These are phyloP conservation scores for Clonostachys solani DNA, from an alignment of 2,329 filamentous ascomycete species.

Conservation along the genomic window DNA sequence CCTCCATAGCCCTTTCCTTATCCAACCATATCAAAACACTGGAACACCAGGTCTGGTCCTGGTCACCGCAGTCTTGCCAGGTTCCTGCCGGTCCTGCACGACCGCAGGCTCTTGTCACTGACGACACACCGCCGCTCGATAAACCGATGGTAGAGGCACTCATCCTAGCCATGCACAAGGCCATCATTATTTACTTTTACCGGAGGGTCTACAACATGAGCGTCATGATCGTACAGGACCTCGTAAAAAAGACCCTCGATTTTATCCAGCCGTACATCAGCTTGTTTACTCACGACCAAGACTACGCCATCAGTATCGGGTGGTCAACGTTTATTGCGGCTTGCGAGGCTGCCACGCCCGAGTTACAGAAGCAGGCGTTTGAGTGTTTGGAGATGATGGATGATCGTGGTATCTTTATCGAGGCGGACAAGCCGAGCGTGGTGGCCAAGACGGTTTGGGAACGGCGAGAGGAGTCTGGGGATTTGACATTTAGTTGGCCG, in stretches of 20 bases:
- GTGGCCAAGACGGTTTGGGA: slow-evolving; percentile 21
- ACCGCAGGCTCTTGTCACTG: slow-evolving; percentile 1
- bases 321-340: slow-evolving; percentile 39
- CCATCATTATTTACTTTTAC: neutral
- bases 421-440: slow-evolving; percentile 12
- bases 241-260: slow-evolving; percentile 12
- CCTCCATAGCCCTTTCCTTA: slow-evolving; percentile 14
- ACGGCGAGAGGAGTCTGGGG: slow-evolving; percentile 13
- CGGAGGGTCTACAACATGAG: neutral
- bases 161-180: slow-evolving; percentile 20
- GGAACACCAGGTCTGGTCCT: slow-evolving; percentile 23
- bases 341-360: slow-evolving; percentile 29
- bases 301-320: slow-evolving; percentile 28
- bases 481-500: slow-evolving; percentile 23
- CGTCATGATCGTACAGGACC: neutral
- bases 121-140: neutral
- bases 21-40: slow-evolving; percentile 20
- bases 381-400: slow-evolving; percentile 16
- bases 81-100: neutral
- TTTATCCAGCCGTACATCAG: slow-evolving; percentile 25
- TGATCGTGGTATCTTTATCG: slow-evolving; percentile 17
- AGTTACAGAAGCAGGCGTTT: slow-evolving; percentile 20
- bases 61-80: slow-evolving; percentile 8
- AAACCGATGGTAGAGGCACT: slow-evolving; percentile 19
- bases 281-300: slow-evolving; percentile 22